phyloP scores from a whole-genome alignment of 1,284 basidiomycete species.

The Moesziomyces sp. region DNA sequence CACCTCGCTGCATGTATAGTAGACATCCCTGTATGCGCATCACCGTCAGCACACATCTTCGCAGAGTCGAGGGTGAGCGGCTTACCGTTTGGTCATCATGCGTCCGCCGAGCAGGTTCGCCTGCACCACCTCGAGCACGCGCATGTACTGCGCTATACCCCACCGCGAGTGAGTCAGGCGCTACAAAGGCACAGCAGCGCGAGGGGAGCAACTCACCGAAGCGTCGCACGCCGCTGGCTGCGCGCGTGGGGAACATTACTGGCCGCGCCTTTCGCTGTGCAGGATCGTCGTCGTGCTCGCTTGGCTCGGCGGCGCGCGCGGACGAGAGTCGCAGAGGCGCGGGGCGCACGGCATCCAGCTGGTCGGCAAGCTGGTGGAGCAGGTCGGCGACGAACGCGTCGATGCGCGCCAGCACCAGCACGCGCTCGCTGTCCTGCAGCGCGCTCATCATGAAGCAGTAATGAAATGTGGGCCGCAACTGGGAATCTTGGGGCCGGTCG shows the following conservation, averaged over 20 bases:
- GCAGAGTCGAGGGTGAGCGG: not conserved
- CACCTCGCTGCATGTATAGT: slow-evolving; percentile 45
- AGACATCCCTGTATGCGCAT: slow-evolving; percentile 44
- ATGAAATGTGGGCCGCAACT: too few relatives aligned
- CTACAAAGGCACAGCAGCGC: not conserved
- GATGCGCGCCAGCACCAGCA: slow-evolving; percentile 14
- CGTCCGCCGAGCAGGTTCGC: slow-evolving; percentile 13
- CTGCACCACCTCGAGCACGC: slow-evolving; percentile 45
- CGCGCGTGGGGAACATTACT: slow-evolving; percentile 18
- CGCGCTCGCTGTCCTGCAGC: not conserved
- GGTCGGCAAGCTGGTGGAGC: slow-evolving; percentile 12
- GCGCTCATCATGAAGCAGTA: too few relatives aligned
- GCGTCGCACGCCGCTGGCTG: slow-evolving; percentile 5
- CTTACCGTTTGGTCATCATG: slow-evolving; percentile 50
- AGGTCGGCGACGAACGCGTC: slow-evolving; percentile 20
- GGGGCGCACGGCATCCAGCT: not conserved
- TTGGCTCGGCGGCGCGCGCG: not conserved
- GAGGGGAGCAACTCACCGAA: slow-evolving; percentile 18
- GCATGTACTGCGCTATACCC: slow-evolving; percentile 31
- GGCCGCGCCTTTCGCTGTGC: slow-evolving; percentile 1
- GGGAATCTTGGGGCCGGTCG: too few relatives aligned
- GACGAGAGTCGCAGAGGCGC: not conserved
- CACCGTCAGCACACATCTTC: not conserved
- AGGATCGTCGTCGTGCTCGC: not conserved
- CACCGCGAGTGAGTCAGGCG: not conserved